Evolutionary conservation across 495 filamentous ascomycete genomes (phyloP).

Genomic region (Pyrenula aspistea): DNA sequence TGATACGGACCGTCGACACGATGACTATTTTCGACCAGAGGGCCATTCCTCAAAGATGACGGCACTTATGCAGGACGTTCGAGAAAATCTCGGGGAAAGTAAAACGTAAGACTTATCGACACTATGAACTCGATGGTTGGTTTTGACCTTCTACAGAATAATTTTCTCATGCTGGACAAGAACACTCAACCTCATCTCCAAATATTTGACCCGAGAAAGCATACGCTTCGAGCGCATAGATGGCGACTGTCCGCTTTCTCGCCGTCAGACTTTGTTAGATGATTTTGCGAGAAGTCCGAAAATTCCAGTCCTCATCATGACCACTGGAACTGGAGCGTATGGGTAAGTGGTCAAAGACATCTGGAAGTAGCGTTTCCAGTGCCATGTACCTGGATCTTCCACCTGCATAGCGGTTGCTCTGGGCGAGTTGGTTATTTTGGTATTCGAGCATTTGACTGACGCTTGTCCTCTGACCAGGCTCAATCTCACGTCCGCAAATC

Average conservation of each 20-base stretch:
- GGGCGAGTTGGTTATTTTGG: no score
- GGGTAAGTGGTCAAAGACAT: slow-evolving; percentile 20
- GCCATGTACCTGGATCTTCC: no score
- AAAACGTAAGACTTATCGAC: slow-evolving; percentile 18
- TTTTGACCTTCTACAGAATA: slow-evolving; percentile 20
- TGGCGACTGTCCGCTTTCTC: slow-evolving; percentile 14
- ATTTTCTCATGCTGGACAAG: slow-evolving; percentile 41
- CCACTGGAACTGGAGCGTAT: slow-evolving; percentile 35
- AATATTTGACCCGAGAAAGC: slow-evolving; percentile 5
- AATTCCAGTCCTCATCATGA: slow-evolving; percentile 34
- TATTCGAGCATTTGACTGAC: no score
- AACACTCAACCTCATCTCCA: slow-evolving; percentile 25
- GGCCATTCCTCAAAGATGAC: slow-evolving; percentile 19
- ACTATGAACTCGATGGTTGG: not conserved
- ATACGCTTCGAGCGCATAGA: slow-evolving; percentile 27
- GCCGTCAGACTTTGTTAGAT: slow-evolving; percentile 19
- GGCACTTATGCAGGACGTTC: slow-evolving; percentile 20
- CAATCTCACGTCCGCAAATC: slow-evolving; percentile 33
- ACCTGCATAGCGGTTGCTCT: no score
- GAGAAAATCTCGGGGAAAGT: slow-evolving; percentile 9
- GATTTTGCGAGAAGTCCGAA: slow-evolving; percentile 14
- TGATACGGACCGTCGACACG: not conserved
- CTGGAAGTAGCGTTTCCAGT: not conserved
- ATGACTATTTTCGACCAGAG: slow-evolving; percentile 9
- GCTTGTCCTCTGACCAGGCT: slow-evolving; percentile 23